Base-by-base conservation (phyloP, 225 moss, liverwort and hornwort genomes). In the Antitrichia curtipendula region DNA sequence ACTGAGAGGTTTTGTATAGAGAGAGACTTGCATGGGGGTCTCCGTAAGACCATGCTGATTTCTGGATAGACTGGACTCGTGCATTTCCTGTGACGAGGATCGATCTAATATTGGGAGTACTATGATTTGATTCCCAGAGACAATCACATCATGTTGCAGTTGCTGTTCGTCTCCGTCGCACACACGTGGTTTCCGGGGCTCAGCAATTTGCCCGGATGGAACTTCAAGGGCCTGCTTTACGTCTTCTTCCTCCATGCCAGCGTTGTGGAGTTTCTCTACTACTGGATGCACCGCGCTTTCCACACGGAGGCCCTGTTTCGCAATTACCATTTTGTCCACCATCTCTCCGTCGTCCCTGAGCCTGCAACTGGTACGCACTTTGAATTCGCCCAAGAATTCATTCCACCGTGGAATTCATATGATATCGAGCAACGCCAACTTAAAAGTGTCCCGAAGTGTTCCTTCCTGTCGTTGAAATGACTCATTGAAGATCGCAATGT, bases 271-370 rank as follows among this genome's bases (percentile, higher is more conserved):
- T 93, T 93, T 86, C 64, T 95, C 8, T 97, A 98, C 88, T 98
- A 98, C 91, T 96, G 97, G 93, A 95, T 95, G 85, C 98, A 98
- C 90, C 96, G 98, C n/a, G 89, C 88, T 12, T 91, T 95, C 85
- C 98, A 98, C 70, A 82, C 90, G 8, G 77, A 86, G 45, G 16
- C 60, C 41, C 85, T 97, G 45, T 96, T 88, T 75, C 84, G 82
- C 53, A 94, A 82, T 11, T 97, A 95, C 87, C 98, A 98, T 79
- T 94, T 82, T 3, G 79, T 90, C 50, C 97, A 97, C 87, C 98
- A 98, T 72, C 90, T 90, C 58, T 98, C 96, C 58, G 72, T 91
- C 59, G 88, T 95, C 45, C 93, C 98, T 21, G 98, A 98, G 72
- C 96, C 98, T 32, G 88, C 90, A 23, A 95, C 96, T 53, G 94